These are phyloP conservation scores for Aspergillus sergii DNA, from an alignment of 2,329 filamentous ascomycete species.

Conservation along the genomic window DNA sequence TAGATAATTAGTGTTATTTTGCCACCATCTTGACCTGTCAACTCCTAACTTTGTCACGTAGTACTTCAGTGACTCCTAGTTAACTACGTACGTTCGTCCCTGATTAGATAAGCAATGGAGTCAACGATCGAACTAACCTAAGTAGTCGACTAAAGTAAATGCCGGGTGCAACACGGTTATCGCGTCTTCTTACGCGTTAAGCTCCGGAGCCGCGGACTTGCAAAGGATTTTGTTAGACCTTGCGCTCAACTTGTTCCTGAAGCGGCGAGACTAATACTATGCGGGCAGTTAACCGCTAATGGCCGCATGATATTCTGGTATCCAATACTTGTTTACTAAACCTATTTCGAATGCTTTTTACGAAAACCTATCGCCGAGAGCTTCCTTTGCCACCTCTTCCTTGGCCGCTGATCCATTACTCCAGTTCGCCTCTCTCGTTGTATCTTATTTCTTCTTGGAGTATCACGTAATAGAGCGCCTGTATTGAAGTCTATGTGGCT, in stretches of 20 bases:
- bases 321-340: background rate
- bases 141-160: no score
- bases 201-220: slow-evolving; percentile 24
- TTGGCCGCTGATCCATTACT: background rate
- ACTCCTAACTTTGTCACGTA: background rate
- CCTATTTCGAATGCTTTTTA: background rate
- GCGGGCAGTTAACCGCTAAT: background rate
- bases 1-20: background rate
- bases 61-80: background rate
- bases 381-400: background rate
- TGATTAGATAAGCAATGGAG: no score
- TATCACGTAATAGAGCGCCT: background rate
- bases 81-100: no score
- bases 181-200: slow-evolving; percentile 39
- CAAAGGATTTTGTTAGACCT: slow-evolving; percentile 1
- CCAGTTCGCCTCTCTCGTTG: background rate
- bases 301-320: background rate
- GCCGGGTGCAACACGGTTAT: slow-evolving; percentile 3
- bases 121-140: no score
- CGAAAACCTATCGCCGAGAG: background rate
- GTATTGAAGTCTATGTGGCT: background rate
- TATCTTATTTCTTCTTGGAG: background rate
- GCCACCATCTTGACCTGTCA: background rate
- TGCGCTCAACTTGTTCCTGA: background rate
- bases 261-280: background rate